Evolutionary conservation across 192 early-diverging fungal genomes (phyloP), one percentile per base, ranked within the genome.

Genomic region (Backusella australiensis): DNA sequence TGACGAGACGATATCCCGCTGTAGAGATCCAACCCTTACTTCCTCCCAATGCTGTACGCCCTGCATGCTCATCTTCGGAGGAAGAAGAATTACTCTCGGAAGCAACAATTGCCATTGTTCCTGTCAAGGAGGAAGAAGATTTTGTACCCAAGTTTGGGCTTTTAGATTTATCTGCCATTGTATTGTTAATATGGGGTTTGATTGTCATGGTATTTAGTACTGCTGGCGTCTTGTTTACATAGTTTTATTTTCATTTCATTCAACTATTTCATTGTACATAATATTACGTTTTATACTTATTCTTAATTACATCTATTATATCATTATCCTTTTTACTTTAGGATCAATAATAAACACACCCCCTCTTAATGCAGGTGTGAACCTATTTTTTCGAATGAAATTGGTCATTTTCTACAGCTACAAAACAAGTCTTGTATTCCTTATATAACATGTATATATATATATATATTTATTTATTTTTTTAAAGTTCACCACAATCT

Each of bases 161-260:
- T 29, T 26, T 79, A 17, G 78, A 79, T 63, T n/a, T 69, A 2
- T 66, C 66, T 29, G 81, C 86, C 1, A 82, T 82, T n/a, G 23
- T 85, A 0, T 49, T 87, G 38, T 56, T 87, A 17, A 75, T 83
- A 14, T 87, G 84, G 78, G 86, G 86, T 3, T 49, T 82, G 4
- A 74, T 87, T 67, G 86, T 87, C 15, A 87, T 87, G 86, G 35
- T 87, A n/a, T 73, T 87, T 69, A 80, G 83, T 21, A 84, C 82
- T 9, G 12, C 38, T 26, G 71, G 71, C 53, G 66, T 44, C 23
- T 35, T 76, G 32, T 59, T 59, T 59, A 59, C 56, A 59, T 59
- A 59, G 11, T 59, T 14, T 14, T n/a, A 8, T 56, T 59, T 21
- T 12, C 17, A 17, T n/a, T 59, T 12, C 9, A 59, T 59, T 59